These are phyloP conservation scores for Thelonectria olida DNA, from an alignment of 2,329 filamentous ascomycete species.

Conservation along the genomic window DNA sequence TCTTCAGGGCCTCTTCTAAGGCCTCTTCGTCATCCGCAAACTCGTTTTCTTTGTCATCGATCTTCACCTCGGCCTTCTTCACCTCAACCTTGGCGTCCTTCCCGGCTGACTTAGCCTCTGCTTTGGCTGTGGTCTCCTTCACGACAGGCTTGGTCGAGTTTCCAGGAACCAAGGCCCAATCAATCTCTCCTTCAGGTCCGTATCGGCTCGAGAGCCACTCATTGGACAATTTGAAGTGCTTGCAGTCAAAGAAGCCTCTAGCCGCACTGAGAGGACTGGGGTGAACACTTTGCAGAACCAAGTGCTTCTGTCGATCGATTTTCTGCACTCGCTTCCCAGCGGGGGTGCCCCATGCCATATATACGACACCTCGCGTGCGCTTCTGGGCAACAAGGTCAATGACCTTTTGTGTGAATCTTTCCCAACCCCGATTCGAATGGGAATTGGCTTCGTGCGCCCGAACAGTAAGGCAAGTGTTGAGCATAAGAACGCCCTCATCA, in stretches of 20 bases:
- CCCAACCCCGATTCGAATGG: constrained; percentile 90
- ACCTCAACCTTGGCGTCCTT: constrained; percentile 30
- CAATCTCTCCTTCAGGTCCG: constrained; percentile 80
- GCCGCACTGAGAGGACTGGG: constrained; percentile 91
- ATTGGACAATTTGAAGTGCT: constrained; percentile 84
- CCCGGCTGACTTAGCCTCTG: constrained; percentile 23
- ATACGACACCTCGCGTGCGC: constrained; percentile 85
- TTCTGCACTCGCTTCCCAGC: constrained; percentile 82
- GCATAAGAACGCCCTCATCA: constrained; percentile 87
- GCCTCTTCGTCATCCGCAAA: constrained; percentile 50
- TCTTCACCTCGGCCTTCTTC: constrained; percentile 24
- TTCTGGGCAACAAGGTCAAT: constrained; percentile 87
- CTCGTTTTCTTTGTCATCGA: constrained; percentile 40
- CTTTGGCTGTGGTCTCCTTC: constrained; percentile 40
- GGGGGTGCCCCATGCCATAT: constrained; percentile 91
- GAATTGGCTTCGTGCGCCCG: constrained; percentile 88
- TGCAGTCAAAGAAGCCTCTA: constrained; percentile 83
- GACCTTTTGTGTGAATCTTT: constrained; percentile 88
- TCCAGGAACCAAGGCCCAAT: constrained; percentile 74
- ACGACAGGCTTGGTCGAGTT: constrained; percentile 43
- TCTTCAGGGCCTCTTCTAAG: constrained; percentile 46
- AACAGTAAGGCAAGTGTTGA: constrained; percentile 96
- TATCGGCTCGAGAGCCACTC: constrained; percentile 85
- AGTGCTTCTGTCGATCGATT: constrained; percentile 77
- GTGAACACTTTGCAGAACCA: constrained; percentile 87